Percentiles rank a stretch among this genome's conserved stretches.
phyloP scores from a whole-genome alignment of 2,329 filamentous ascomycete genomes.

The Pyrenophora seminiperda region DNA sequence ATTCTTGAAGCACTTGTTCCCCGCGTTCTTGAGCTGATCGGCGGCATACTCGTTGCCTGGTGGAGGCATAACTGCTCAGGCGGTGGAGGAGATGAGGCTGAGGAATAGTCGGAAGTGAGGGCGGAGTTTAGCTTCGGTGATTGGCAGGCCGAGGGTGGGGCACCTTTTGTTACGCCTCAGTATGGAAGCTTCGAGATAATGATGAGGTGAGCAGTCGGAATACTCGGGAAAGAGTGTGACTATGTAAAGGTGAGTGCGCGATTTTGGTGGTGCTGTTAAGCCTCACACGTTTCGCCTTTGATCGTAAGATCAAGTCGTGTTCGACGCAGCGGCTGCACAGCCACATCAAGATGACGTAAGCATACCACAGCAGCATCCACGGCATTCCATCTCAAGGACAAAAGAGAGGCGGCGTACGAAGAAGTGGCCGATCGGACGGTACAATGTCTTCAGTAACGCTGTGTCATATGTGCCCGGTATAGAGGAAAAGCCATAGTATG shows the following conservation, averaged over 20 bases:
- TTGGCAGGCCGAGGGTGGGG: constrained; percentile 30
- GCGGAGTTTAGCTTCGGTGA: constrained; percentile 28
- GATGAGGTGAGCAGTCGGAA: constrained; percentile 24
- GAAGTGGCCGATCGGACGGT: background rate
- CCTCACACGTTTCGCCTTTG: background rate
- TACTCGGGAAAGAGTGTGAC: constrained; percentile 1
- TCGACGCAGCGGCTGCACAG: constrained; percentile 1
- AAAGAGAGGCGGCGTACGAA: background rate
- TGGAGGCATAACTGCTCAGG: constrained; percentile 25
- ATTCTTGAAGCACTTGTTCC: constrained; percentile 68
- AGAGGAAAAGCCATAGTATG: background rate
- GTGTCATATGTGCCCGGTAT: background rate
- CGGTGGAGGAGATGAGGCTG: constrained; percentile 1
- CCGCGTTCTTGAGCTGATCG: constrained; percentile 57
- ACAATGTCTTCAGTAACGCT: background rate
- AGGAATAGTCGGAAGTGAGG: constrained; percentile 19
- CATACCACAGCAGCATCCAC: background rate
- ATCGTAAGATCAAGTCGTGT: background rate
- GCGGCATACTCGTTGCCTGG: constrained; percentile 48
- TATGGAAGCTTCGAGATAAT: constrained; percentile 35
- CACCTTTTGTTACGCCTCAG: constrained; percentile 16
- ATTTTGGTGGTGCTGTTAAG: background rate
- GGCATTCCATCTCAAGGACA: background rate
- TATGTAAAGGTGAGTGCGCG: background rate
- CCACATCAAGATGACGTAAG: constrained; percentile 5